Conservation (phyloP, 179 eudicot genomes). For the Drosera spatulata region DNA sequence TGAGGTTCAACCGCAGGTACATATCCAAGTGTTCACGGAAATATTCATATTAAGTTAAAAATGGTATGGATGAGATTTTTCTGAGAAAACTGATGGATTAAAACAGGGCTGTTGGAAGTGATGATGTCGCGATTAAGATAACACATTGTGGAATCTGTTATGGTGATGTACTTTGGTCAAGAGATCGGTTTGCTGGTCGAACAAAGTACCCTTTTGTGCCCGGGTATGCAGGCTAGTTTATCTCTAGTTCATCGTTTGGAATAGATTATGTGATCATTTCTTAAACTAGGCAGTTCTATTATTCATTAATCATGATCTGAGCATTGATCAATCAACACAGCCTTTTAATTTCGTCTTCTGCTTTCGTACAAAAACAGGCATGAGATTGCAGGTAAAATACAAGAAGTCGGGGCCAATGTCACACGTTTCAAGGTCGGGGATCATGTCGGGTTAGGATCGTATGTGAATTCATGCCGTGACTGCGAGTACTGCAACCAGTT, state of each 20-base stretch:
- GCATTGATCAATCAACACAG: no score
- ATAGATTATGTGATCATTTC: no score
- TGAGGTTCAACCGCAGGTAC: neutral
- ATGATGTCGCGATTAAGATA: slow-evolving; percentile 31
- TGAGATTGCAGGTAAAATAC: slow-evolving; percentile 34
- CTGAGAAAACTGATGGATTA: neutral
- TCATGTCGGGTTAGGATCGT: slow-evolving; percentile 37
- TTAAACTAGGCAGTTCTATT: no score
- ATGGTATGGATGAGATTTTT: neutral
- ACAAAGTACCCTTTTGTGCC: slow-evolving; percentile 43
- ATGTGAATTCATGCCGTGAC: slow-evolving; percentile 34
- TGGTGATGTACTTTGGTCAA: slow-evolving; percentile 42
- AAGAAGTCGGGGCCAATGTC: slow-evolving; percentile 18
- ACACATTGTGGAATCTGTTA: slow-evolving; percentile 41
- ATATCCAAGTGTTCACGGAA: neutral
- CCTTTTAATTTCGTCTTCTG: no score
- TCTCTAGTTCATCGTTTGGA: neutral
- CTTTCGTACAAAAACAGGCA: slow-evolving; percentile 12
- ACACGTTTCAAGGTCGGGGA: slow-evolving; percentile 24
- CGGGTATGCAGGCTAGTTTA: slow-evolving; percentile 15
- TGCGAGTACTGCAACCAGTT: no score
- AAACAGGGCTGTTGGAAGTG: slow-evolving; percentile 25
- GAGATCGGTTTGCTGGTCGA: slow-evolving; percentile 17
- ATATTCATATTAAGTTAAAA: no score
- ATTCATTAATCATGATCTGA: no score